These are phyloP conservation scores for Gloeopeniophorella convolvens DNA, from an alignment of 768 basidiomycete species.

Conservation along the genomic window DNA sequence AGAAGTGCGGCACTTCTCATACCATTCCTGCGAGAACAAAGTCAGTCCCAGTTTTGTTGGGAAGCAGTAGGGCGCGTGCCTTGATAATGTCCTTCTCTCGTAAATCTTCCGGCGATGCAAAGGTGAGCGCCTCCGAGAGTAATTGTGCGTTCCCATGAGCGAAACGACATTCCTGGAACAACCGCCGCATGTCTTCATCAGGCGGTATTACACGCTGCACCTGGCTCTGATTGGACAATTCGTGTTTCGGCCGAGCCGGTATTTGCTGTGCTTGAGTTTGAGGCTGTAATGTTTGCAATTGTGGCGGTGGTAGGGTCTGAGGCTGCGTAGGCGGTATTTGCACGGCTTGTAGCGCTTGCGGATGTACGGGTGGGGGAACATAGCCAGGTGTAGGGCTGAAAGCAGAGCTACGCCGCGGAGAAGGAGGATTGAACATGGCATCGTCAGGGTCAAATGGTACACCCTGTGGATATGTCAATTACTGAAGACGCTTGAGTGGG, in stretches of 20 bases:
- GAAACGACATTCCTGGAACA: conserved; percentile 82
- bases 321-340: neutral
- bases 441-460: conserved; percentile 75
- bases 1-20: conserved; percentile 67
- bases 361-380: conserved; percentile 10
- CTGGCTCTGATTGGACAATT: conserved; percentile 24
- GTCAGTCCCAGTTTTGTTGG: conserved; percentile 1
- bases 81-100: conserved; percentile 56
- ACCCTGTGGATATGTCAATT: conserved; percentile 36
- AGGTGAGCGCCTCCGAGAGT: conserved; percentile 62
- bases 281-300: neutral
- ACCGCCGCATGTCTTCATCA: conserved; percentile 77
- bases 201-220: conserved; percentile 48
- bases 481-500: neutral
- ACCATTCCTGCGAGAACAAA: conserved; percentile 61
- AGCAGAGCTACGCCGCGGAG: conserved; percentile 35
- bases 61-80: conserved; percentile 33
- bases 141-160: conserved; percentile 76
- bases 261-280: neutral
- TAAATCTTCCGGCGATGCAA: conserved; percentile 65
- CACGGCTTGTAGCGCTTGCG: conserved; percentile 3
- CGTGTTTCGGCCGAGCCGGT: conserved; percentile 18
- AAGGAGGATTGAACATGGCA: conserved; percentile 69
- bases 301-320: conserved; percentile 4
- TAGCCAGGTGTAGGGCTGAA: conserved; percentile 20